Evolutionary conservation across 2,329 filamentous ascomycete genomes (phyloP).

Genomic region (Fusarium anthophilum): DNA sequence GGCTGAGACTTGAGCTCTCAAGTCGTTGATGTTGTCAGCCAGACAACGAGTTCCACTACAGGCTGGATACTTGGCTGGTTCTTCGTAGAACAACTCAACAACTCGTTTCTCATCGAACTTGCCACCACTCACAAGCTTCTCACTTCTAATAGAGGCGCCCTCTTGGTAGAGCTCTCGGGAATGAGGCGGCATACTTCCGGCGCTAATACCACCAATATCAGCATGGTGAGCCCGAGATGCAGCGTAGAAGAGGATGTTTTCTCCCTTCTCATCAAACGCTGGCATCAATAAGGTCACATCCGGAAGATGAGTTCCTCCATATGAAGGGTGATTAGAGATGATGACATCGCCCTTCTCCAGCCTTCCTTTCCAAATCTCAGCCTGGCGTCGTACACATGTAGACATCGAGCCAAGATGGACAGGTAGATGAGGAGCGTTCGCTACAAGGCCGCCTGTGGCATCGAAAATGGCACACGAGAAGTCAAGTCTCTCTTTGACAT

Average conservation of each 20-base stretch:
- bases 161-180: constrained; percentile 72
- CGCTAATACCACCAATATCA: constrained; percentile 85
- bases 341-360: constrained; percentile 82
- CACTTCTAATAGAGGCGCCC: constrained; percentile 70
- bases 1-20: constrained; percentile 84
- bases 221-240: constrained; percentile 84
- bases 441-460: constrained; percentile 77
- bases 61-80: constrained; percentile 77
- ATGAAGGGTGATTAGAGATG: constrained; percentile 85
- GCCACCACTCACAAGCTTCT: constrained; percentile 78
- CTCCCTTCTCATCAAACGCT: constrained; percentile 71
- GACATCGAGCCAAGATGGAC: constrained; percentile 87
- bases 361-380: constrained; percentile 81
- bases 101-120: constrained; percentile 82
- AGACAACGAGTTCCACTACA: constrained; percentile 83
- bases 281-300: constrained; percentile 86
- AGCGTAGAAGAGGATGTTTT: constrained; percentile 83
- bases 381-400: constrained; percentile 80
- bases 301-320: constrained; percentile 82
- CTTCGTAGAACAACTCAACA: constrained; percentile 74
- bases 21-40: constrained; percentile 82
- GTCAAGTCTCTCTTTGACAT: constrained; percentile 84
- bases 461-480: constrained; percentile 87
- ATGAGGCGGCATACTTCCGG: constrained; percentile 83
- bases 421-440: constrained; percentile 81